These are phyloP conservation scores for Calonectria multiphialidica DNA, from an alignment of 2,329 filamentous ascomycete genomes.

Conservation along the genomic window DNA sequence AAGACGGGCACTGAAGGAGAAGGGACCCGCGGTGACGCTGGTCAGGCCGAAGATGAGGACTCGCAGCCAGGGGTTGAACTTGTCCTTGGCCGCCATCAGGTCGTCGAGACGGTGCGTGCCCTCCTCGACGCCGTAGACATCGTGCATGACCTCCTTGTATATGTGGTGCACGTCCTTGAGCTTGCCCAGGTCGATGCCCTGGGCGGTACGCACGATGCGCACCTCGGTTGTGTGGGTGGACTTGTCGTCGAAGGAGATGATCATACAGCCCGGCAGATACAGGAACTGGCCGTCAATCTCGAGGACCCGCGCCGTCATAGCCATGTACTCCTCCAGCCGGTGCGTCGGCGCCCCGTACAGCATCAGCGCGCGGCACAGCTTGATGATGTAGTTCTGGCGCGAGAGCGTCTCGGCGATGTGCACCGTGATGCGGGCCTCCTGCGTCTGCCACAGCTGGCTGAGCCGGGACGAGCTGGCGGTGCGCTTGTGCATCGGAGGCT, in stretches of 20 bases:
- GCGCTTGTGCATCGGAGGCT: conserved; percentile 52
- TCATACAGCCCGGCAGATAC: conserved; percentile 92
- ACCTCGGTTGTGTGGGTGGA: conserved; percentile 76
- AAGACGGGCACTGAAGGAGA: conserved; percentile 78
- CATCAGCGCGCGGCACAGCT: conserved; percentile 88
- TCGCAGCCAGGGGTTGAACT: conserved; percentile 63
- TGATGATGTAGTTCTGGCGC: conserved; percentile 85
- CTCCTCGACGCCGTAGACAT: conserved; percentile 69
- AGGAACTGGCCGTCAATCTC: conserved; percentile 91
- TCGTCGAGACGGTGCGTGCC: conserved; percentile 65
- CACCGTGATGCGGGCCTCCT: conserved; percentile 60
- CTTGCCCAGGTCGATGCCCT: conserved; percentile 72
- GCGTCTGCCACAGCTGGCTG: conserved; percentile 55
- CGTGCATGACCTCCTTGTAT: conserved; percentile 75
- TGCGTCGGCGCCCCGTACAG: conserved; percentile 90
- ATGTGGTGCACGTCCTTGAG: conserved; percentile 71
- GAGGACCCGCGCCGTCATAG: conserved; percentile 84
- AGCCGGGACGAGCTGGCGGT: conserved; percentile 51
- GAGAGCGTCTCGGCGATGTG: conserved; percentile 77
- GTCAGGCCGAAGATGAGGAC: conserved; percentile 80
- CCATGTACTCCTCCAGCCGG: conserved; percentile 89
- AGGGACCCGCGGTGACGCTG: conserved; percentile 78
- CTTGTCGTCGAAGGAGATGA: conserved; percentile 86
- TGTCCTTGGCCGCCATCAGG: conserved; percentile 66
- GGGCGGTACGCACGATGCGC: conserved; percentile 69